Conservation (phyloP, 1,284 basidiomycete genomes). For the Paramarasmius palmivorus region DNA sequence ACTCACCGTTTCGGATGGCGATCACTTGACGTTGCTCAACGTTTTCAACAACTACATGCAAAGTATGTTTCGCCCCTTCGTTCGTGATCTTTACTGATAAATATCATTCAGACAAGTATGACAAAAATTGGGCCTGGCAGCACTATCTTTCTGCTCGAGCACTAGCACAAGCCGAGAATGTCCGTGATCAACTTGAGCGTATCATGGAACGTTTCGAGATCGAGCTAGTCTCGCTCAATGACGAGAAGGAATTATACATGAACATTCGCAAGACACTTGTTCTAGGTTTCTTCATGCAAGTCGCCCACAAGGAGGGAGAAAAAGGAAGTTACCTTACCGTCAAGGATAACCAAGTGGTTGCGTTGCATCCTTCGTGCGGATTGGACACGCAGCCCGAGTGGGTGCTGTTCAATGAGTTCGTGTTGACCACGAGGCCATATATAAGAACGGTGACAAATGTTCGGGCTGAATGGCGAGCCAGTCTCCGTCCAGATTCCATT, state of each 20-base stretch:
- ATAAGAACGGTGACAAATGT: slow-evolving; percentile 94
- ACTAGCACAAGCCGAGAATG: slow-evolving; percentile 92
- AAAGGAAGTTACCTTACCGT: slow-evolving; percentile 86
- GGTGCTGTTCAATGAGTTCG: slow-evolving; percentile 98
- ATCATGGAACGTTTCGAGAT: slow-evolving; percentile 94
- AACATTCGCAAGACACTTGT: slow-evolving; percentile 87
- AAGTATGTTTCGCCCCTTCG: slow-evolving; percentile 44
- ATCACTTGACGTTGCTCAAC: slow-evolving; percentile 94
- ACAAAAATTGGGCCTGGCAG: slow-evolving; percentile 91
- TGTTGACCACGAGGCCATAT: slow-evolving; percentile 87
- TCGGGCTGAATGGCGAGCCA: slow-evolving; percentile 86
- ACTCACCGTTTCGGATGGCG: slow-evolving; percentile 91
- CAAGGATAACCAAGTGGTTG: slow-evolving; percentile 94
- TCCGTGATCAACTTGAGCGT: slow-evolving; percentile 88
- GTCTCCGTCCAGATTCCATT: slow-evolving; percentile 20
- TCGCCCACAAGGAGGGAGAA: slow-evolving; percentile 94
- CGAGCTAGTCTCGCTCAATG: slow-evolving; percentile 76
- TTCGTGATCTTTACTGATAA: background rate
- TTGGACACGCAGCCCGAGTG: slow-evolving; percentile 94
- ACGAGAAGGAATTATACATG: slow-evolving; percentile 78
- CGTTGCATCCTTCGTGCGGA: slow-evolving; percentile 94
- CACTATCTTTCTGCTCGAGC: slow-evolving; percentile 89
- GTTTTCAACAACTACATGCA: slow-evolving; percentile 93
- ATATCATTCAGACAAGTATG: slow-evolving; percentile 54
- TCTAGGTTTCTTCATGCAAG: slow-evolving; percentile 98